A percentile compares a stretch with the other conserved stretches of the same genome.
These are phyloP conservation scores for Reutealis trisperma DNA, from an alignment of 345 rosid species.

Conservation along the genomic window DNA sequence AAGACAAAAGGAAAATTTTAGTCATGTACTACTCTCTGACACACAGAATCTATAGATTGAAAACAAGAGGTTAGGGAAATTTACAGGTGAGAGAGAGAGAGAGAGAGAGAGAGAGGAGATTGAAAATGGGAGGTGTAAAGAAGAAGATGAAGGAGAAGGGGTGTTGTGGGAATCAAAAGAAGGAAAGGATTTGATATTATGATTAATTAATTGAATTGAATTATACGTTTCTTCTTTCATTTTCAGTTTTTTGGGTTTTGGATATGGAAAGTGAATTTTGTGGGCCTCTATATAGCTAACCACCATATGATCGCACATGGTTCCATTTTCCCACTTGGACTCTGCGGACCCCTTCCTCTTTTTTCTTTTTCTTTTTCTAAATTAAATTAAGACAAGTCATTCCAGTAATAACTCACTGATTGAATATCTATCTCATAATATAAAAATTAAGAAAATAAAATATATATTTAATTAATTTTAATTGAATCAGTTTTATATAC, in stretches of 20 bases:
- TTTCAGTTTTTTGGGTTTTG: constrained; percentile 17
- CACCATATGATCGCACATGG: constrained; percentile 77
- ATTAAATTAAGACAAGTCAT: no score
- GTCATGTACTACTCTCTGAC: constrained; percentile 19
- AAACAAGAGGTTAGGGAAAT: constrained; percentile 22
- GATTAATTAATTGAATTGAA: constrained; percentile 7
- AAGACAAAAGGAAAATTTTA: constrained; percentile 25
- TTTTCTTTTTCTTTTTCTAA: not conserved
- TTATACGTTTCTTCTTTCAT: constrained; percentile 29
- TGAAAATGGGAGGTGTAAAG: constrained; percentile 44
- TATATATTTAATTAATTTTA: no score
- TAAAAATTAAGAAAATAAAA: no score
- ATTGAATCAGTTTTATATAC: no score
- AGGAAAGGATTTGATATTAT: constrained; percentile 12
- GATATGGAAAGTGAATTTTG: constrained; percentile 24
- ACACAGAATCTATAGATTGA: constrained; percentile 30
- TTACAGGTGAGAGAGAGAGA: constrained; percentile 13
- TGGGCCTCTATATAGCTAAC: constrained; percentile 52
- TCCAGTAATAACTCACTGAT: no score
- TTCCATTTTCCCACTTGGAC: constrained; percentile 48
- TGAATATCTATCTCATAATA: no score
- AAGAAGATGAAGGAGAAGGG: constrained; percentile 24
- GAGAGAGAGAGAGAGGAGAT: constrained; percentile 21
- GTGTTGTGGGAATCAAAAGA: no score
- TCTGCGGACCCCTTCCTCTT: constrained; percentile 15